phyloP scores from a whole-genome alignment of 441 rosid species.

The Metrosideros polymorpha region DNA sequence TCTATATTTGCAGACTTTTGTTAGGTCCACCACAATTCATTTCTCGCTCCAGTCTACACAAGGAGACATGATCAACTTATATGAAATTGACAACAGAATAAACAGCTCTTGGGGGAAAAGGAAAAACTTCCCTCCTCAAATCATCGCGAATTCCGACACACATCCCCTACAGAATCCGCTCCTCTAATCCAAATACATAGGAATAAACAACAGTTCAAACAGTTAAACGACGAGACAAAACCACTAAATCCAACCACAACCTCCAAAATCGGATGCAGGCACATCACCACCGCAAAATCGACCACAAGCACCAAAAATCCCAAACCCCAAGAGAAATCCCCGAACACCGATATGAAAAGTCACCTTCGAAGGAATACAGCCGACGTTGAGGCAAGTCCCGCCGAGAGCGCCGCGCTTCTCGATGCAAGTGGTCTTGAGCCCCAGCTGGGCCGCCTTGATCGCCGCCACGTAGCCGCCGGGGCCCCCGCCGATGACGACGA shows the following conservation, averaged over 20 bases:
- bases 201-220: not conserved
- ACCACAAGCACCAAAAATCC: not conserved
- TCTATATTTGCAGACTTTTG: not conserved
- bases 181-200: not conserved
- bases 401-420: constrained; percentile 96
- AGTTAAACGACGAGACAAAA: not conserved
- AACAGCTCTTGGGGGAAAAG: not conserved
- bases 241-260: not conserved
- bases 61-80: not conserved
- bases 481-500: constrained; percentile 92
- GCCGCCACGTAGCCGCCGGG: constrained; percentile 99
- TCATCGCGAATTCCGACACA: not conserved
- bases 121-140: not conserved
- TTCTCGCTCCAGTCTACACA: not conserved
- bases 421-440: constrained; percentile 91
- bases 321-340: not conserved
- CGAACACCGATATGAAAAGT: not conserved
- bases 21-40: not conserved
- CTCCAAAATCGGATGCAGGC: not conserved
- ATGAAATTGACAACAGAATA: not conserved
- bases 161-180: not conserved
- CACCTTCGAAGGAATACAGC: constrained; percentile 98
- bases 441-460: constrained; percentile 94
- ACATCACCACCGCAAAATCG: not conserved
- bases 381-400: constrained; percentile 98